A percentile compares a stretch with the other conserved stretches of the same genome.
phyloP scores from a whole-genome alignment of 2,329 filamentous ascomycete genomes.

The Penicillium rolfsii region DNA sequence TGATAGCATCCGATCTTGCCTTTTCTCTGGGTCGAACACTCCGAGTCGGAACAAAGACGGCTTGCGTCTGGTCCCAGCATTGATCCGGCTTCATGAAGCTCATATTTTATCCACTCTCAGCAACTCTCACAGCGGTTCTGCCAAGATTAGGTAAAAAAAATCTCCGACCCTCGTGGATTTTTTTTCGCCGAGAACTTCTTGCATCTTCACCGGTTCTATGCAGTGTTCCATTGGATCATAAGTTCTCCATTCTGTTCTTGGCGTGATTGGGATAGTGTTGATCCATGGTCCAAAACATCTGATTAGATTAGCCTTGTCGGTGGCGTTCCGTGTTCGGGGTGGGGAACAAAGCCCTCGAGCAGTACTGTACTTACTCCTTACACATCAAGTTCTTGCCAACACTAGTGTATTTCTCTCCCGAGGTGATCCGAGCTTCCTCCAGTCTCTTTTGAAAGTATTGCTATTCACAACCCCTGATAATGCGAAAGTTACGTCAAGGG shows the following conservation, averaged over 20 bases:
- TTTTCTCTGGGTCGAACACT: not conserved
- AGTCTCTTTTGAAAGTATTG: not conserved
- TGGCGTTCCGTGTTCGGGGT: not conserved
- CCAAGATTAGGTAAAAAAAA: not conserved
- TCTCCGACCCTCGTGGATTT: not conserved
- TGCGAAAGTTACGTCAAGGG: not conserved
- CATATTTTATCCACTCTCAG: not conserved
- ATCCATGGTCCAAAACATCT: not conserved
- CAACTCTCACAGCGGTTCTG: not conserved
- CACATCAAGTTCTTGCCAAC: not conserved
- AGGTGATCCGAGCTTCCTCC: not conserved
- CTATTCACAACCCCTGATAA: not conserved
- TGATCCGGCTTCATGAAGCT: not conserved
- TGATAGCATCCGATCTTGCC: not conserved
- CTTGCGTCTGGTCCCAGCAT: not conserved
- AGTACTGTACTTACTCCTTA: not conserved
- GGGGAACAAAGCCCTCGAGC: too few relatives aligned
- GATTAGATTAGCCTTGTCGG: slow-evolving; percentile 2
- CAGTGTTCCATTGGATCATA: not conserved
- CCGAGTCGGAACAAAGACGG: not conserved
- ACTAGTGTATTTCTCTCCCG: not conserved
- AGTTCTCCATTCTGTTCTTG: not conserved
- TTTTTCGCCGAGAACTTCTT: not conserved
- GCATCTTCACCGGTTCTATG: not conserved
- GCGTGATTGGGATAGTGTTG: not conserved